Percentiles rank a stretch among this genome's conserved stretches.
phyloP scores from a whole-genome alignment of 2,329 filamentous ascomycete genomes.

The Verticillium klebahnii region DNA sequence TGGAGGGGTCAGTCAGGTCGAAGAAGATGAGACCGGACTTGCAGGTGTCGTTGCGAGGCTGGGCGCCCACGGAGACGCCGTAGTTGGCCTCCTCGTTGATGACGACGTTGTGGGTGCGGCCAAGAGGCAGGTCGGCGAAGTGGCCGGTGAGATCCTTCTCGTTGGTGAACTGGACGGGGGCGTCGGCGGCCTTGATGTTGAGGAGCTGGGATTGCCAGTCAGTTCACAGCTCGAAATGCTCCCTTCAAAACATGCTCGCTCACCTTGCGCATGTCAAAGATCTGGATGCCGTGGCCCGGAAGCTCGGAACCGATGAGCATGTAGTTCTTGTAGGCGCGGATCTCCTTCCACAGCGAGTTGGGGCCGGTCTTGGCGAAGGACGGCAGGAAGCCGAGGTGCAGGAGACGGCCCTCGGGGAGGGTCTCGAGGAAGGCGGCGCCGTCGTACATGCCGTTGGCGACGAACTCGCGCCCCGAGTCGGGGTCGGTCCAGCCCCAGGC shows the following conservation, averaged over 20 bases:
- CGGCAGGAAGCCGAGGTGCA: conserved; percentile 33
- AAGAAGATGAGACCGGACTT: conserved; percentile 42
- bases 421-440: conserved; percentile 39
- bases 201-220: conserved; percentile 22
- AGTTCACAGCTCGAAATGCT: conserved; percentile 10
- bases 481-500: conserved; percentile 36
- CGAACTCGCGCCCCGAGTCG: conserved; percentile 34
- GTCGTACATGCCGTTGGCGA: conserved; percentile 21
- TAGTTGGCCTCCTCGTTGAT: conserved; percentile 39
- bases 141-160: conserved; percentile 22
- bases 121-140: conserved; percentile 24
- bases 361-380: neutral
- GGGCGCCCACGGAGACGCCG: conserved; percentile 30
- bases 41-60: conserved; percentile 15
- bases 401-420: conserved; percentile 30
- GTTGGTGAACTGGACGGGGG: conserved; percentile 21
- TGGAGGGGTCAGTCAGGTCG: conserved; percentile 26
- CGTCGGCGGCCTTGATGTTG: conserved; percentile 29
- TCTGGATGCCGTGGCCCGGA: conserved; percentile 47
- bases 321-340: conserved; percentile 21
- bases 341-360: neutral
- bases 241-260: conserved; percentile 4
- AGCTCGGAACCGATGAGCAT: conserved; percentile 31
- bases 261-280: conserved; percentile 55
- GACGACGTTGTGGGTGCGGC: conserved; percentile 42